Conservation (phyloP, 1,284 basidiomycete species). For the Trichosporon sp. region DNA sequence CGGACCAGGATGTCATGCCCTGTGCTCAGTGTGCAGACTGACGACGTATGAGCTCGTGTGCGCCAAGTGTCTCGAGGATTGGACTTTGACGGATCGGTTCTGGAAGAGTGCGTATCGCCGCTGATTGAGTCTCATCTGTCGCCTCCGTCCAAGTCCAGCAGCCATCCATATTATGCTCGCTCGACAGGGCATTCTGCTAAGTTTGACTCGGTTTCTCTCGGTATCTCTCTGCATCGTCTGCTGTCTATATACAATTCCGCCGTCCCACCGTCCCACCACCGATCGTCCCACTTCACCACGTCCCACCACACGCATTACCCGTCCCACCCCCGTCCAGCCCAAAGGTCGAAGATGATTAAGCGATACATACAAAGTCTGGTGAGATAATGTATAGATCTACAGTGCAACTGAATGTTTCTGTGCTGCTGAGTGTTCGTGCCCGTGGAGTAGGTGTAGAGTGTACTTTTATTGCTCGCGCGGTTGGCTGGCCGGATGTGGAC, state of each 20-base stretch:
- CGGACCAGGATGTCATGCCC: neutral
- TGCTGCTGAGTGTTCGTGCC: neutral
- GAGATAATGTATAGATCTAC: constrained; percentile 11
- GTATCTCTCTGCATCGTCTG: no score
- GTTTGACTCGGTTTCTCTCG: no score
- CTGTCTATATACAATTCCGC: no score
- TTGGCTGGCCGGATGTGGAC: neutral
- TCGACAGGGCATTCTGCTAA: no score
- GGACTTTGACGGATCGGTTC: neutral
- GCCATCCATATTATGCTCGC: no score
- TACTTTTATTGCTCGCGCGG: no score
- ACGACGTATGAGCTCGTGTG: neutral
- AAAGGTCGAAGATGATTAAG: neutral
- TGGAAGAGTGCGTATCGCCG: neutral
- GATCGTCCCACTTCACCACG: no score
- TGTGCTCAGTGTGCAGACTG: neutral
- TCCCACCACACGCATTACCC: neutral
- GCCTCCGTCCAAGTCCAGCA: no score
- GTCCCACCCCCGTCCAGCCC: no score
- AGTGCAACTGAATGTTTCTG: neutral
- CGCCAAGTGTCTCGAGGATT: neutral
- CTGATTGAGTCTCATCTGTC: neutral
- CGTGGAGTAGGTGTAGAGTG: neutral
- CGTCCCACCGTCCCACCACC: no score
- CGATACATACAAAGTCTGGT: constrained; percentile 10